Evolutionary conservation across 2,329 filamentous ascomycete genomes (phyloP), one percentile per base, ranked within the genome.

Genomic region (Helminthosporium solani): DNA sequence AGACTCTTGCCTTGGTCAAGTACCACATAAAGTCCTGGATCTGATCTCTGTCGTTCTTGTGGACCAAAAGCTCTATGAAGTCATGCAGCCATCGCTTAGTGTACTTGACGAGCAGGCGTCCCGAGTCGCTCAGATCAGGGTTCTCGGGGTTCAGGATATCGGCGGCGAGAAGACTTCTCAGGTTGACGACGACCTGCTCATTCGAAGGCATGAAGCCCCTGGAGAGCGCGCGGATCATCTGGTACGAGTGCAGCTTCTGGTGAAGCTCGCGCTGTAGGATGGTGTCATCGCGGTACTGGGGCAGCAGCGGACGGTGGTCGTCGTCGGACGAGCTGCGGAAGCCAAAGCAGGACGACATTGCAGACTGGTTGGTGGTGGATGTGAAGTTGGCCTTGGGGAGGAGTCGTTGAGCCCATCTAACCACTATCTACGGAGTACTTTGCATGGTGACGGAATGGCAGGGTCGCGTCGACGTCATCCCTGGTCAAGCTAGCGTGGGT

Each of bases 11-110:
- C 64, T 88, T 86, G 52, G 83, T 75, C 37, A 95, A 70, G 59
- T 86, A 90, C 90, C 90, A 96, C 31, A 96, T 77, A 53, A 96
- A 88, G 60, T 96, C 89, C 68, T 97, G 92, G 15, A 97, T 82
- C 67, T 96, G 87, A 69, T 97, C 90, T 14, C 82, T 71, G 50
- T 77, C 75, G 68, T 96, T 96, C 75, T 96, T 97, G 70, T 90
- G 78, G 44, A 83, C 78, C 36, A 96, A 67, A 5, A 96, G 72
- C n/a, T 89, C 83, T 58, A 95, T 92, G 66, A 96, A 84, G 47
- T 91, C 80, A 46, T 83, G 80, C 7, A 96, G 74, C 81, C 84
- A 92, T 56, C 86, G 78, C 65, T 86, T 88, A 39, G 78, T 77
- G 62, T 86, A 86, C 49, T 85, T 85, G 42, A 88, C 76, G 19